These are phyloP conservation scores for Apiospora kogelbergensis DNA, from an alignment of 2,329 filamentous ascomycete genomes.

Conservation along the genomic window DNA sequence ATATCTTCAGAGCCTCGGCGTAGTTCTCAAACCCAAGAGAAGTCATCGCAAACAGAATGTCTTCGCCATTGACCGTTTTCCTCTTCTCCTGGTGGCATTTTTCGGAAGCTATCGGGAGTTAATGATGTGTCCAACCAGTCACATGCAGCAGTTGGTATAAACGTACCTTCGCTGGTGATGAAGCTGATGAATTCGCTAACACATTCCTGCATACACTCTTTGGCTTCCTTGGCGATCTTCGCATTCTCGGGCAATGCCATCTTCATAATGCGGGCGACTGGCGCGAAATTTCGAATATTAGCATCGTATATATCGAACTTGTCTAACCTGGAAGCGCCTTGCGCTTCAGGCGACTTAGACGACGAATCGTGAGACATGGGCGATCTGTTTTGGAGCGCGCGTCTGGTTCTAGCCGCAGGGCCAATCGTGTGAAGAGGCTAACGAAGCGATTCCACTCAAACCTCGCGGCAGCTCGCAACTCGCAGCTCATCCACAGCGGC, in stretches of 20 bases:
- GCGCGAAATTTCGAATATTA: conserved; percentile 91
- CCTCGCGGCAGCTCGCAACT: conserved; percentile 16
- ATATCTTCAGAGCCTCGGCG: conserved; percentile 95
- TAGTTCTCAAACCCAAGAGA: conserved; percentile 99
- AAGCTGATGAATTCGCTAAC: conserved; percentile 99
- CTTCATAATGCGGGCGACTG: conserved; percentile 99
- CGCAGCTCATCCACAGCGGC: conserved; percentile 19
- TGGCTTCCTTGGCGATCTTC: conserved; percentile 98
- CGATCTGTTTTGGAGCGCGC: conserved; percentile 33
- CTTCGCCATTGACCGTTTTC: conserved; percentile 98
- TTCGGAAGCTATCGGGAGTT: conserved; percentile 73
- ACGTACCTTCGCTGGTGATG: conserved; percentile 96
- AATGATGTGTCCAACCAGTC: conserved; percentile 21
- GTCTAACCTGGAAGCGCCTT: conserved; percentile 47
- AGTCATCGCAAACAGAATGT: conserved; percentile 98
- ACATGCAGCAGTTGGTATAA: conserved; percentile 11
- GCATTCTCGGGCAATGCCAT: conserved; percentile 95
- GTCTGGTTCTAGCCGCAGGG: conserved; percentile 42
- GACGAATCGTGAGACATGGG: conserved; percentile 62
- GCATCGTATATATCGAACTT: conserved; percentile 67
- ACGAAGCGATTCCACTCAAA: conserved; percentile 49
- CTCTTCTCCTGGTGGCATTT: conserved; percentile 99
- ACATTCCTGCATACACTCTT: conserved; percentile 99
- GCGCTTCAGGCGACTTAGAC: conserved; percentile 50
- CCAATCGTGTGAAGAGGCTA: conserved; percentile 32